Evolutionary conservation across 2,329 filamentous ascomycete genomes (phyloP).

Genomic region (Colletotrichum endophyticum): DNA sequence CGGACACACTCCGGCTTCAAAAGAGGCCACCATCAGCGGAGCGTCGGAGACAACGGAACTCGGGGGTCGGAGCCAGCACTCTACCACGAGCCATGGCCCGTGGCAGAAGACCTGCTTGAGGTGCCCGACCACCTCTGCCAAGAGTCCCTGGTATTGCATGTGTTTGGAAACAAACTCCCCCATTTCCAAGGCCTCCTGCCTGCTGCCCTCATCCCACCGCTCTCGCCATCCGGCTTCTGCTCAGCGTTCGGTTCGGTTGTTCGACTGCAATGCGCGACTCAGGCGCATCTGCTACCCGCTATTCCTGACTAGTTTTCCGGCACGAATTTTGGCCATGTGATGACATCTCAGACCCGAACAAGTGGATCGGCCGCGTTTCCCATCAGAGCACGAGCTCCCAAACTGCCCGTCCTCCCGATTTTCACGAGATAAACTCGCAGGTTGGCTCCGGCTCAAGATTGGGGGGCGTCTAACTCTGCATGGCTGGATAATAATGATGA

Average conservation of each 20-base stretch:
- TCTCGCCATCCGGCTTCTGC: background rate
- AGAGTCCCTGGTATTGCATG: background rate
- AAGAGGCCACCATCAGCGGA: background rate
- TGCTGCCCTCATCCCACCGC: background rate
- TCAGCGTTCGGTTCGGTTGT: background rate
- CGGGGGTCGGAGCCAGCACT: background rate
- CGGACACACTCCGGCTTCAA: background rate
- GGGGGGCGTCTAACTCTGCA: background rate
- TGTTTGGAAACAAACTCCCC: background rate
- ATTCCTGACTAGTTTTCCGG: constrained; percentile 12
- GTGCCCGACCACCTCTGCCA: background rate
- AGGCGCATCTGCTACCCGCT: background rate
- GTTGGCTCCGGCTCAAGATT: background rate
- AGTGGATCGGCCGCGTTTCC: constrained; percentile 15
- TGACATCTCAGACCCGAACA: constrained; percentile 18
- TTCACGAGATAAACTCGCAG: background rate
- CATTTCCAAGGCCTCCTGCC: background rate
- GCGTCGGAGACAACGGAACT: background rate
- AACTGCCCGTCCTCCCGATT: background rate
- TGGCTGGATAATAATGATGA: background rate
- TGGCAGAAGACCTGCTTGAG: background rate
- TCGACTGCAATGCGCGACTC: constrained; percentile 6
- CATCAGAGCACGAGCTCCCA: background rate
- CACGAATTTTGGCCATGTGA: constrained; percentile 15
- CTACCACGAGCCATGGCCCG: background rate